A percentile compares a stretch with the other conserved stretches of the same genome.
Conservation (phyloP, 257 asterid genomes). For the Nicotiana attenuata region DNA sequence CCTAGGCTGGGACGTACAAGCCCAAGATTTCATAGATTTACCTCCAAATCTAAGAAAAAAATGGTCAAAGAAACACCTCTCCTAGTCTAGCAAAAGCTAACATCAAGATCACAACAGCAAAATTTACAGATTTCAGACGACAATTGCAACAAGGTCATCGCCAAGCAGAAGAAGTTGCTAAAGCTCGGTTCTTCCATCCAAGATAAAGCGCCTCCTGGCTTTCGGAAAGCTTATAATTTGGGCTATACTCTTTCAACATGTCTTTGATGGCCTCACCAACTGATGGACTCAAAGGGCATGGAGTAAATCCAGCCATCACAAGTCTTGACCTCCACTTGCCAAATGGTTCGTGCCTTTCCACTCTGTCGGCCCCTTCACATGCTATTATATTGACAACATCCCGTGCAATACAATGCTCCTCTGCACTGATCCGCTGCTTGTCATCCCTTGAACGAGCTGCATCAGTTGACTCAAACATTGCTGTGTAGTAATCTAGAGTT, state of each 20-base stretch:
- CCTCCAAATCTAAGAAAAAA: too few species aligned
- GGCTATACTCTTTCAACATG: conserved; percentile 54
- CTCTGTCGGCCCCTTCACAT: conserved; percentile 77
- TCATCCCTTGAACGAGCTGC: conserved; percentile 65
- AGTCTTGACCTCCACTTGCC: conserved; percentile 78
- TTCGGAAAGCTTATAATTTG: conserved; percentile 50
- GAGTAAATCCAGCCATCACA: conserved; percentile 68
- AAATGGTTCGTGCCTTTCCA: conserved; percentile 80
- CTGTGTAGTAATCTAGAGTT: conserved; percentile 67
- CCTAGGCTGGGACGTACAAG: too few species aligned
- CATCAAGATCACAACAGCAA: neutral
- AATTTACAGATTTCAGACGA: neutral
- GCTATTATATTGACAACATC: conserved; percentile 79
- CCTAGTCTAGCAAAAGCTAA: neutral
- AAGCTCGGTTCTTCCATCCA: conserved; percentile 75
- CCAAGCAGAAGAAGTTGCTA: conserved; percentile 78
- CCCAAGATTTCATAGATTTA: too few species aligned
- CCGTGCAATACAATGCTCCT: conserved; percentile 77
- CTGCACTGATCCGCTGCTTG: conserved; percentile 58
- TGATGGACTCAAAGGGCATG: conserved; percentile 45
- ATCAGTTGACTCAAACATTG: conserved; percentile 88
- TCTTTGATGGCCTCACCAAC: conserved; percentile 40
- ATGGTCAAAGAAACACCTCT: neutral
- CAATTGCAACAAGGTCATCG: conserved; percentile 20
- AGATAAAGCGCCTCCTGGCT: conserved; percentile 62